Evolutionary conservation across 2,329 filamentous ascomycete species (phyloP).

Genomic region (Pestalotiopsis sp.): DNA sequence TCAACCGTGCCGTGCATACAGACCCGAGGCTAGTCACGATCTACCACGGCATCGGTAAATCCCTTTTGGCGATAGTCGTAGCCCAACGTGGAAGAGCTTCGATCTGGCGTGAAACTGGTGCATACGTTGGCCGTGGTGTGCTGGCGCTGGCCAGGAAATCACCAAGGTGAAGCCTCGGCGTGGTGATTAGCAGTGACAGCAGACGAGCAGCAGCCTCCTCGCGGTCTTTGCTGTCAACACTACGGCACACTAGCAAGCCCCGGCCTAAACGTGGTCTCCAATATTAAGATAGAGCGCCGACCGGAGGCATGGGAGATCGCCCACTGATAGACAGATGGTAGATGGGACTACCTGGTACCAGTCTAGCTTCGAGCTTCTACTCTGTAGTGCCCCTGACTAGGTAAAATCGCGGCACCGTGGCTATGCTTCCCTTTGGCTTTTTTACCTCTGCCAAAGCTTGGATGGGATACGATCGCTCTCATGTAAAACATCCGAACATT

Average conservation of each 20-base stretch:
- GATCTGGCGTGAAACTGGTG: conserved; percentile 2
- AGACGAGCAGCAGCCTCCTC: too few species aligned
- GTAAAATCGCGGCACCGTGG: not conserved
- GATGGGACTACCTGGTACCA: not conserved
- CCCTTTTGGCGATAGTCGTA: not conserved
- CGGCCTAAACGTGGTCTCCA: not conserved
- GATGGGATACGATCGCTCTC: not conserved
- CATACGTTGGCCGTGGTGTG: not conserved
- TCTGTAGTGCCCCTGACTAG: conserved; percentile 1
- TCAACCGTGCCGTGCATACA: not conserved
- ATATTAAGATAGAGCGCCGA: conserved; percentile 1
- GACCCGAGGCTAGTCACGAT: not conserved
- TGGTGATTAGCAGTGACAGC: too few species aligned
- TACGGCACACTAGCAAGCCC: not conserved
- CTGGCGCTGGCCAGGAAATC: not conserved
- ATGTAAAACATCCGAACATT: conserved; percentile 7
- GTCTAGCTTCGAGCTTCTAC: not conserved
- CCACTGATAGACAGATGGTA: not conserved
- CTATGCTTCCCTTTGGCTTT: not conserved
- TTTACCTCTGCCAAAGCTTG: not conserved
- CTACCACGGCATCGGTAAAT: not conserved
- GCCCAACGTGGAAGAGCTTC: not conserved
- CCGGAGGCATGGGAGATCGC: not conserved
- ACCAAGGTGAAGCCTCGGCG: too few species aligned
- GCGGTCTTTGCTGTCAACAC: not conserved